These are phyloP conservation scores for Fusarium nematophilum DNA, from an alignment of 2,329 filamentous ascomycete genomes.

Conservation along the genomic window DNA sequence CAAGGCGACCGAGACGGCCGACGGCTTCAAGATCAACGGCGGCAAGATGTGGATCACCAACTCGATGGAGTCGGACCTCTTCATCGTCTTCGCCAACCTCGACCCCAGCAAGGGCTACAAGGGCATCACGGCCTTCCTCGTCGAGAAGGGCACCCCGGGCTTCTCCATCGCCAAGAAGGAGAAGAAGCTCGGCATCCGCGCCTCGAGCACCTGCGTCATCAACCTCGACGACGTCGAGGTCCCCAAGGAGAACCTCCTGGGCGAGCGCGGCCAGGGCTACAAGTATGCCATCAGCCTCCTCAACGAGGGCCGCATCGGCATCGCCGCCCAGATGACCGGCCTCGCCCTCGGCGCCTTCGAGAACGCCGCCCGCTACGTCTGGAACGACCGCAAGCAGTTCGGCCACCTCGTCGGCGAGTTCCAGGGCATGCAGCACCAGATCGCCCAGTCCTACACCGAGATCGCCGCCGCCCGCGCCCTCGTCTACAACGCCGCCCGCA, in stretches of 20 bases:
- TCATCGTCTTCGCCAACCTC: constrained; percentile 98
- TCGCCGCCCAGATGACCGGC: constrained; percentile 98
- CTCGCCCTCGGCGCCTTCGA: constrained; percentile 94
- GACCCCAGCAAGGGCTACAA: constrained; percentile 94
- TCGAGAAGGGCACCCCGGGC: constrained; percentile 89
- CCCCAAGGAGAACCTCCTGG: constrained; percentile 87
- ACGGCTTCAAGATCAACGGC: constrained; percentile 88
- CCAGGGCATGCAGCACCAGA: constrained; percentile 99
- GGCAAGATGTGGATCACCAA: constrained; percentile 99
- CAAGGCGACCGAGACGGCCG: constrained; percentile 83
- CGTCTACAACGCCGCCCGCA: constrained; percentile 94
- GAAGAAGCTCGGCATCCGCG: constrained; percentile 98
- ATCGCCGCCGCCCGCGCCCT: constrained; percentile 91
- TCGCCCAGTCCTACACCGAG: constrained; percentile 95
- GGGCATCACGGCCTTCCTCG: constrained; percentile 94
- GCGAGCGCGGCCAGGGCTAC: constrained; percentile 91
- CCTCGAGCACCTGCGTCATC: constrained; percentile 95
- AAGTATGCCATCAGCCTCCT: constrained; percentile 95
- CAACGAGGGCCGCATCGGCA: constrained; percentile 97
- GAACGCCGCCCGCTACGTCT: constrained; percentile 92
- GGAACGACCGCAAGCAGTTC: constrained; percentile 99
- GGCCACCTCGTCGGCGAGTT: constrained; percentile 94
- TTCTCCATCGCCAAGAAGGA: constrained; percentile 99
- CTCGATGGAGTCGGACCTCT: constrained; percentile 91
- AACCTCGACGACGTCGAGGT: constrained; percentile 97